These are phyloP conservation scores for Papilionanthe hybrid DNA, from an alignment of 116 monocot species.

Conservation along the genomic window DNA sequence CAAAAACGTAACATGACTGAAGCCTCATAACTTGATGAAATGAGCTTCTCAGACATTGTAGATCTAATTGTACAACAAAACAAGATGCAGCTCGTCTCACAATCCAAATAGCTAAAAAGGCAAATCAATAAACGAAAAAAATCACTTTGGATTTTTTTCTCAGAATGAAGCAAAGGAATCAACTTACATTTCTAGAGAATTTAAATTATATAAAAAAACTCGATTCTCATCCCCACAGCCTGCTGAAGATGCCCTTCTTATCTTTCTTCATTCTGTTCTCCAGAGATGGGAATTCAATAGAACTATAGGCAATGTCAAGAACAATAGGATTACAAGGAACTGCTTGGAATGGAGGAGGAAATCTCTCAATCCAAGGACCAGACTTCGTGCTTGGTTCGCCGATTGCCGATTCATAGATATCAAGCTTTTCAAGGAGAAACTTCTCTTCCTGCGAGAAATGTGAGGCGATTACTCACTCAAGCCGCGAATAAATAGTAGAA, in stretches of 20 bases:
- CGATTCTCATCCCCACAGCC: constrained; percentile 57
- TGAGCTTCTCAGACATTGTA: too few species aligned
- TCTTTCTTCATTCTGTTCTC: constrained; percentile 92
- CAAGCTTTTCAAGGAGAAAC: constrained; percentile 74
- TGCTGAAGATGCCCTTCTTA: constrained; percentile 79
- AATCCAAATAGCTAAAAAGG: too few species aligned
- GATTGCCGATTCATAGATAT: constrained; percentile 71
- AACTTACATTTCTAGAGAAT: background rate
- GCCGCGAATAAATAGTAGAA: background rate
- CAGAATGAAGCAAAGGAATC: too few species aligned
- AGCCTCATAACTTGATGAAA: too few species aligned
- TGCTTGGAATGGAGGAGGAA: constrained; percentile 80
- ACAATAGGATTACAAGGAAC: constrained; percentile 95
- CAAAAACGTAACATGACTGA: too few species aligned
- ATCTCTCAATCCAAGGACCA: constrained; percentile 45
- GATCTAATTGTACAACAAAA: too few species aligned
- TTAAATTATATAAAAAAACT: background rate
- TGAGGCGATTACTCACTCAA: background rate
- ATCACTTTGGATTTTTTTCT: too few species aligned
- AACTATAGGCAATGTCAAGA: constrained; percentile 75
- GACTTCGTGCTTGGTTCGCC: constrained; percentile 52
- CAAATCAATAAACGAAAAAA: too few species aligned
- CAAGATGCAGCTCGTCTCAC: too few species aligned
- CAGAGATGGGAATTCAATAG: constrained; percentile 86
- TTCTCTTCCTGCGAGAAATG: constrained; percentile 45